Evolutionary conservation across 164 flowering plant species (phyloP).

Genomic region (Buxus sempervirens): DNA sequence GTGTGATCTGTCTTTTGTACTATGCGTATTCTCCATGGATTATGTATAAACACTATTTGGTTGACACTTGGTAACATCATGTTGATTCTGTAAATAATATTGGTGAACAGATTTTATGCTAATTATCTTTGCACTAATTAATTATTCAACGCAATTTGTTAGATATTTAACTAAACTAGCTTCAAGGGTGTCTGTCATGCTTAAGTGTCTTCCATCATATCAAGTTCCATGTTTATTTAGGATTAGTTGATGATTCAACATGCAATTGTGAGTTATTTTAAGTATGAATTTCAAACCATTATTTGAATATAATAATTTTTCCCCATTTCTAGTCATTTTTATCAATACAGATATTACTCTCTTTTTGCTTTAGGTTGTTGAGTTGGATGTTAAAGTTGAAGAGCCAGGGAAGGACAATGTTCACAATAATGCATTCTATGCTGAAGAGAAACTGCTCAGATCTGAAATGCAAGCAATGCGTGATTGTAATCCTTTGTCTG

Average conservation of each 20-base stretch:
- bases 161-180: background rate
- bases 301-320: background rate
- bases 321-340: background rate
- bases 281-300: no score
- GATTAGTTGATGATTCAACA: background rate
- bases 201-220: no score
- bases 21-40: no score
- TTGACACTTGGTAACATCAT: no score
- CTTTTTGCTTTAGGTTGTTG: slow-evolving; percentile 56
- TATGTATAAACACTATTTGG: no score
- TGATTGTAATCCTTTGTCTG: slow-evolving; percentile 71
- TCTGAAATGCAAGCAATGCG: slow-evolving; percentile 88
- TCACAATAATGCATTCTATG: slow-evolving; percentile 87
- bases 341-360: background rate
- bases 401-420: slow-evolving; percentile 73
- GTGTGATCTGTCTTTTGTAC: no score
- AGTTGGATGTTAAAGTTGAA: slow-evolving; percentile 75
- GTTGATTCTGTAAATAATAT: background rate
- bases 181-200: background rate
- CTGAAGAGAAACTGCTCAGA: slow-evolving; percentile 71
- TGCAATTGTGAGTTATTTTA: no score
- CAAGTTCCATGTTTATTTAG: no score
- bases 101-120: background rate
- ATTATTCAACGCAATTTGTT: background rate
- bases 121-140: background rate